Conservation (phyloP, 1,139 yeast genomes). For the Geotrichum candidum region DNA sequence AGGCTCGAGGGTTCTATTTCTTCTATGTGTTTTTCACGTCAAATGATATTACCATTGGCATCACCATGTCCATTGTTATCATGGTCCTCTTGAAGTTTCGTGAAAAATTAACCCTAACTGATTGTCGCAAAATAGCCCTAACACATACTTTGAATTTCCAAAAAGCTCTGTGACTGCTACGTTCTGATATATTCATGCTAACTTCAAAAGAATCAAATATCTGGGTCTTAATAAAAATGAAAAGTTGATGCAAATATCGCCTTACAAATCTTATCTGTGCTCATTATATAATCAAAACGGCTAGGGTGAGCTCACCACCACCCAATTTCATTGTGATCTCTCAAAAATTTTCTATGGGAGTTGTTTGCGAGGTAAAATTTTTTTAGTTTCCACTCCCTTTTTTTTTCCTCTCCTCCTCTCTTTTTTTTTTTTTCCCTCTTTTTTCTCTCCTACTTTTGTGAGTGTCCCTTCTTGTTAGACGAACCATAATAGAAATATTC, state of each 20-base stretch:
- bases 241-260: neutral
- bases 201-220: neutral
- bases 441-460: slow-evolving; percentile 3
- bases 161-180: neutral
- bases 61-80: neutral
- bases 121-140: neutral
- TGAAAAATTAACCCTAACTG: neutral
- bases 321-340: neutral
- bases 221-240: neutral
- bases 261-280: neutral
- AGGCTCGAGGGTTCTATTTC: no score
- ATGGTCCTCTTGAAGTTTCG: neutral
- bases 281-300: neutral
- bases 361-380: neutral
- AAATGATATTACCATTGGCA: neutral
- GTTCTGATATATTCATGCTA: neutral
- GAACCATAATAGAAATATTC: slow-evolving; percentile 8
- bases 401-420: neutral
- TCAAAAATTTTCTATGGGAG: neutral
- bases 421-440: slow-evolving; percentile 1
- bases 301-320: neutral
- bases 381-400: neutral
- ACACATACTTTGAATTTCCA: neutral
- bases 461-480: neutral
- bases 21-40: neutral